Base-by-base conservation (phyloP, 345 rosid genomes). In the Ceriops decandra region DNA sequence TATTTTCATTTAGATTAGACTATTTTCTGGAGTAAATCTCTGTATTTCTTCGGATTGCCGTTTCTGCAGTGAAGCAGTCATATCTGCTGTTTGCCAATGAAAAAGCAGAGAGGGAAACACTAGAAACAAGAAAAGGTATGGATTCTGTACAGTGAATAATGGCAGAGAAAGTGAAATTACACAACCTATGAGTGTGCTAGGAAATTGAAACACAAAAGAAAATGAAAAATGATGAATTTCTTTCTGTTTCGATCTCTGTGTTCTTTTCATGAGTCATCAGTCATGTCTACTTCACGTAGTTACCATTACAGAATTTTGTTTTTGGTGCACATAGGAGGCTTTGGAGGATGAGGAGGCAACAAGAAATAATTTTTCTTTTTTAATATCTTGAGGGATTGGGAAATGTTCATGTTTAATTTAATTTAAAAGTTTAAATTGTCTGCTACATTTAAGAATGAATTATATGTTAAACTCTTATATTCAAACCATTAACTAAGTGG, bases 41-140 rank as follows among this genome's bases (percentile, higher is more conserved):
- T 64, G 52, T 20, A 3, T n/a, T 17, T 68, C 24, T 78, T 19
- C 71, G 79, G 78, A 78, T 67, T 71, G 73, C 75, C 56, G 69
- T 26, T 68, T 27, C 49, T 36, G 68, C 60, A 60, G 67, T 26
- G 22, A n/a, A 28, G 63, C 52, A 26, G 67, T 33, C 65, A 38
- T 58, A 52, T 28, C 46, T 21, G 19, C 13, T 66, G 60, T 67
- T 21, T 67, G 66, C 30, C 36, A 59, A 58, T 42, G 33, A 63
- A 35, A 54, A 49, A 59, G 26, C 49, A 66, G 49, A 63, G 17
- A 28, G 27, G 46, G 36, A 20, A 68, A 52, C 30, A 66, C 64
- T 32, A 67, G 72, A 52, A 38, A 62, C 3, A 56, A 28, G 8
- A 35, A 52, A 20, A 27, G 42, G n/a, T 19, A n/a, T 36, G 59